phyloP scores from a whole-genome alignment of 2,329 filamentous ascomycete species.

The Alternaria sp. region DNA sequence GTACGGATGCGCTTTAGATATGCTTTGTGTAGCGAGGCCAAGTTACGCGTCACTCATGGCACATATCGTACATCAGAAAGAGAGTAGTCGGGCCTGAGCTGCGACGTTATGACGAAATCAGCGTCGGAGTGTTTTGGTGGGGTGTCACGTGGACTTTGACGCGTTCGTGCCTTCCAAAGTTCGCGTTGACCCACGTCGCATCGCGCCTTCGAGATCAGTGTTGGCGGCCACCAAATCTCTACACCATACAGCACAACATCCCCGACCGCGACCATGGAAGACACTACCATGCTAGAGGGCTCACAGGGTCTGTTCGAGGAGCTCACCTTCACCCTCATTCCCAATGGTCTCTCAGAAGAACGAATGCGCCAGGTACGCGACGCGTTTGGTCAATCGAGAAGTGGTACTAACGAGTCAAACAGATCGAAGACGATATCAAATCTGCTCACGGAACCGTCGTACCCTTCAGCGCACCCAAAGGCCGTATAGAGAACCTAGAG shows the following conservation, averaged over 20 bases:
- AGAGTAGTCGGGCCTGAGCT: not conserved
- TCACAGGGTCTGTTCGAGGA: conserved; percentile 50
- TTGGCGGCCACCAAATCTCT: conserved; percentile 1
- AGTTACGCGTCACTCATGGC: not conserved
- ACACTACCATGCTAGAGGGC: conserved; percentile 41
- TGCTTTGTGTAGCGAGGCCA: not conserved
- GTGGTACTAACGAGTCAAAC: conserved; percentile 27
- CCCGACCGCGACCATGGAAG: conserved; percentile 38
- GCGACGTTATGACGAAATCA: conserved; percentile 2
- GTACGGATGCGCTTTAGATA: not conserved
- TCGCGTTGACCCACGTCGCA: conserved; percentile 9
- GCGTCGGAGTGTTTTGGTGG: conserved; percentile 13
- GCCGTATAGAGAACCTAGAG: conserved; percentile 52
- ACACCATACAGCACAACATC: conserved; percentile 7
- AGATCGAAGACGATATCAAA: conserved; percentile 59
- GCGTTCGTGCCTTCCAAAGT: conserved; percentile 15
- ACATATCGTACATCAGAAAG: not conserved
- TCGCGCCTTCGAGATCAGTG: conserved; percentile 15
- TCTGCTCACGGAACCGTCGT: conserved; percentile 60
- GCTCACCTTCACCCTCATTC: conserved; percentile 55
- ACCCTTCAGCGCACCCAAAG: conserved; percentile 49
- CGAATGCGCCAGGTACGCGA: conserved; percentile 38
- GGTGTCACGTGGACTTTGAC: conserved; percentile 26
- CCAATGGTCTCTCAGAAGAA: conserved; percentile 47
- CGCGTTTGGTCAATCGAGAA: conserved; percentile 23